phyloP scores from a whole-genome alignment of 352 stramenopile species.

The Pythium phragmiticola region DNA sequence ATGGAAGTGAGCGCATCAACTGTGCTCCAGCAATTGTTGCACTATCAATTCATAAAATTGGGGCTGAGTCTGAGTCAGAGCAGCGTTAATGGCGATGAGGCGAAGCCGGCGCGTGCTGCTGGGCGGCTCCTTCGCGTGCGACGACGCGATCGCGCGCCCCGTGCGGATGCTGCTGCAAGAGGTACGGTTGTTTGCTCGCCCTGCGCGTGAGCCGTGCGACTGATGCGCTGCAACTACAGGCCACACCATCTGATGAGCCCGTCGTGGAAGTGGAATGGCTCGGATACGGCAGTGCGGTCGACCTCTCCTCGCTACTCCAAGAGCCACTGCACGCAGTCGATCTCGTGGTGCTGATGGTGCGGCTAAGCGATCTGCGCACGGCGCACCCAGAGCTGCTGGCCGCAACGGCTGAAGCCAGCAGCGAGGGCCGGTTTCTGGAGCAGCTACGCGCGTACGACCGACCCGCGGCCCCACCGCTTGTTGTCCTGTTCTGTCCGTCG shows the following conservation, averaged over 20 bases:
- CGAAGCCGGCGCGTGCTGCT: constrained; percentile 31
- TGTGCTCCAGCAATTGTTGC: neutral
- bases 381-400: constrained; percentile 52
- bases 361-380: constrained; percentile 51
- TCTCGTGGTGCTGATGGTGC: constrained; percentile 59
- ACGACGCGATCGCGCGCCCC: constrained; percentile 51
- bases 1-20: neutral
- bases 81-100: neutral
- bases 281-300: constrained; percentile 43
- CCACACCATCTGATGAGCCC: constrained; percentile 29
- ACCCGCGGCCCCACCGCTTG: constrained; percentile 8
- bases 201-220: neutral
- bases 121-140: constrained; percentile 59
- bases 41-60: neutral
- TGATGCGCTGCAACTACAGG: neutral
- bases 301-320: constrained; percentile 26
- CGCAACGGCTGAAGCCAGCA: neutral
- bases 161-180: constrained; percentile 49
- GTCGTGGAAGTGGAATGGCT: constrained; percentile 54
- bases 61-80: constrained; percentile 6
- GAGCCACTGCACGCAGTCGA: constrained; percentile 23
- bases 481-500: constrained; percentile 27
- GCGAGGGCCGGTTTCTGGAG: neutral
- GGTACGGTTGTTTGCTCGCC: constrained; percentile 21
- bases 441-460: constrained; percentile 3